These are phyloP conservation scores for Fistulifera pelliculosa DNA, from an alignment of 108 stramenopile genomes.

Conservation along the genomic window DNA sequence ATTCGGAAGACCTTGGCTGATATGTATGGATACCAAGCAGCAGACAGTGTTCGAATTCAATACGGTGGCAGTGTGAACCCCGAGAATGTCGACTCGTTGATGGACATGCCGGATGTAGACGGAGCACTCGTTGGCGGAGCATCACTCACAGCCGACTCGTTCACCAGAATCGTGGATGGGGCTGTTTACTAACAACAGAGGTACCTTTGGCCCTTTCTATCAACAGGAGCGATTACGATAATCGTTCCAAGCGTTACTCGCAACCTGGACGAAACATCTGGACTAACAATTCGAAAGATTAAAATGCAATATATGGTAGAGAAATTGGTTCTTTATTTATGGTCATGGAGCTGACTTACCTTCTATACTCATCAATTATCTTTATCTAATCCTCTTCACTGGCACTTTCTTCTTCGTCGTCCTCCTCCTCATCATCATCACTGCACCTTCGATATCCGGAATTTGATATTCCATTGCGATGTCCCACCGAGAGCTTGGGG, in stretches of 20 bases:
- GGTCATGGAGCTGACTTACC: too few species aligned
- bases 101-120: constrained; percentile 91
- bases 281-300: too few species aligned
- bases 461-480: constrained; percentile 84
- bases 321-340: too few species aligned
- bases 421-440: constrained; percentile 32
- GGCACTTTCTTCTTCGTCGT: constrained; percentile 14
- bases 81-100: constrained; percentile 84
- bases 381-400: too few species aligned
- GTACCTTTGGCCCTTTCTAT: too few species aligned
- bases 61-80: constrained; percentile 94
- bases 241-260: too few species aligned
- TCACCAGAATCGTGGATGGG: constrained; percentile 82
- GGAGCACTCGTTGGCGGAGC: constrained; percentile 95
- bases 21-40: constrained; percentile 72
- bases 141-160: constrained; percentile 73
- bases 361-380: too few species aligned
- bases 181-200: too few species aligned
- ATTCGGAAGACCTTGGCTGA: constrained; percentile 66
- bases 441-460: too few species aligned
- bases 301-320: too few species aligned
- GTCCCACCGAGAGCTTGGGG: constrained; percentile 90
- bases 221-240: too few species aligned
- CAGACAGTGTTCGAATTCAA: constrained; percentile 69
- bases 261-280: too few species aligned